phyloP scores from a whole-genome alignment of 768 basidiomycete genomes.

The Russula olivacea region DNA sequence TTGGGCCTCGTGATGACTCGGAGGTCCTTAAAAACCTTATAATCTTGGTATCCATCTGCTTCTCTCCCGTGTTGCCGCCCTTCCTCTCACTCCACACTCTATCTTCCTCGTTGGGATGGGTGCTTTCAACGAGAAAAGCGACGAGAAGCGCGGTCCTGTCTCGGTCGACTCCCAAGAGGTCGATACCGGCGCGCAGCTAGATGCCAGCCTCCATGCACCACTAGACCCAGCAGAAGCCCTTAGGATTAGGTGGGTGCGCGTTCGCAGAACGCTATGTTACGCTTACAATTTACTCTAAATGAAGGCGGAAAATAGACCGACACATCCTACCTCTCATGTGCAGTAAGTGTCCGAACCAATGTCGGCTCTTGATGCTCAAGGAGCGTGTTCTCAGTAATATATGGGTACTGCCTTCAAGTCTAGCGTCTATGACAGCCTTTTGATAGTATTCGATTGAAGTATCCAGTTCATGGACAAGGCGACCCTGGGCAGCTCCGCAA shows the following conservation, averaged over 20 bases:
- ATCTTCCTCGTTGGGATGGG: conserved; percentile 7
- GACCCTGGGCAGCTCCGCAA: conserved; percentile 59
- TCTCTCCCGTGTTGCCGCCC: neutral
- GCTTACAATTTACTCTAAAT: conserved; percentile 28
- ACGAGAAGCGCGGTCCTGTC: conserved; percentile 25
- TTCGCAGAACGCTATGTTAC: neutral
- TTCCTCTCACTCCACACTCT: neutral
- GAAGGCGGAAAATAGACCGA: conserved; percentile 52
- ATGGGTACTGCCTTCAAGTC: conserved; percentile 38
- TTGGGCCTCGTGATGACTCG: neutral
- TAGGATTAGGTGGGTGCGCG: conserved; percentile 39
- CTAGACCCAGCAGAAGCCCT: conserved; percentile 49
- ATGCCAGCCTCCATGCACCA: conserved; percentile 38
- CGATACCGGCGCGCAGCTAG: conserved; percentile 58
- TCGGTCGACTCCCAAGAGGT: conserved; percentile 44
- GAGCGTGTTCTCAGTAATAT: conserved; percentile 39
- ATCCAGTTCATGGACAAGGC: conserved; percentile 77
- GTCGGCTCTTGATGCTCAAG: conserved; percentile 4
- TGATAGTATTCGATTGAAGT: conserved; percentile 37
- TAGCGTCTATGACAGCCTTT: neutral
- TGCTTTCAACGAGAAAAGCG: conserved; percentile 13
- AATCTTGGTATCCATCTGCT: neutral
- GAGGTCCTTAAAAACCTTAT: neutral
- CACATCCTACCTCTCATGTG: conserved; percentile 70
- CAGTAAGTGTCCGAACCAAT: conserved; percentile 39